Evolutionary conservation across 2,329 filamentous ascomycete genomes (phyloP), one percentile per base, ranked within the genome.

Genomic region (Beauveria scarabaeidicola): DNA sequence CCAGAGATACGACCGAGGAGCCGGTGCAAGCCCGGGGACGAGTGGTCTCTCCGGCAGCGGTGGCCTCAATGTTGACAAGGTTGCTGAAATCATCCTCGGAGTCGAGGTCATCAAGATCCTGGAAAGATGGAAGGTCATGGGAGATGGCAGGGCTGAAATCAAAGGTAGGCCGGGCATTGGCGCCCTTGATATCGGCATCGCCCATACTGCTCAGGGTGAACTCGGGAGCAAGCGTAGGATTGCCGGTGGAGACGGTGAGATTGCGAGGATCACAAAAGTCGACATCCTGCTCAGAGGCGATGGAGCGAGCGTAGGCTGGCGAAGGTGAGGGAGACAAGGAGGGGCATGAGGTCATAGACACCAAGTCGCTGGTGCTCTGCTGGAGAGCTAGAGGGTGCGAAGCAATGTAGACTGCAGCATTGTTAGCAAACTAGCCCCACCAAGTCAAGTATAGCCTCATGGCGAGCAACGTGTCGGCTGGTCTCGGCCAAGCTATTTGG

Each of bases 231-330:
- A 80, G 69, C 9, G 76, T 78, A 43, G 79, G 72, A 66, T 77
- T 80, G 68, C 71, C 55, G 70, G 74, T 73, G 58, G 77, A 81
- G 29, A 96, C 90, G 21, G 89, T 96, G 64, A 97, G 78, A 70
- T 96, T 90, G 69, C 92, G 87, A 38, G 93, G 92, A 70, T 97
- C 92, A 74, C 93, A 96, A 73, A 94, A 95, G 75, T 91, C 87
- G 66, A 91, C 81, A 72, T 91, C 87, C 65, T 82, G 79, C 69
- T 91, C 88, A 2, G 85, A 85, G 50, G 81, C 77, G 70, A 87
- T 77, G 59, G 89, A 85, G 67, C 82, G 79, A 66, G 90, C 86
- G 64, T 90, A 86, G 5, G 25, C 43, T 32, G 90, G 90, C 52
- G 90, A 89, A 19, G 91, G 91, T 36, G 91, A 96, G 21, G 91